phyloP scores from a whole-genome alignment of 331 rosid genomes.

The Telfairia occidentalis region DNA sequence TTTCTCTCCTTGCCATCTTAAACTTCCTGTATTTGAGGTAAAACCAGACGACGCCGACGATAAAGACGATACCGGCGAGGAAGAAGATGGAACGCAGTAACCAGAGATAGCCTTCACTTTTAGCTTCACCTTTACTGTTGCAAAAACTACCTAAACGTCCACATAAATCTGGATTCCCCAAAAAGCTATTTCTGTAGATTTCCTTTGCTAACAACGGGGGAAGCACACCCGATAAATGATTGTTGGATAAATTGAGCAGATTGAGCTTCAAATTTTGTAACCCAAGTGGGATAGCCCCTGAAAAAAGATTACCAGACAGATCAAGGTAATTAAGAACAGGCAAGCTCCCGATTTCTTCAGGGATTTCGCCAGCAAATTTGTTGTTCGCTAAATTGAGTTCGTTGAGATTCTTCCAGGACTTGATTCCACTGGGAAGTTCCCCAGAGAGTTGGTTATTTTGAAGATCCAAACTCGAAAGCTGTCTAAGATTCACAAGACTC shows the following conservation, averaged over 20 bases:
- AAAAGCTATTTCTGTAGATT: conserved; percentile 41
- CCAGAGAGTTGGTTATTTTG: conserved; percentile 52
- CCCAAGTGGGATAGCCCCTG: conserved; percentile 53
- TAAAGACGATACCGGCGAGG: conserved; percentile 28
- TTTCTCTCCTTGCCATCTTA: conserved; percentile 37
- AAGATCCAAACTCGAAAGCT: conserved; percentile 70
- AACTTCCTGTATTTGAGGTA: conserved; percentile 47
- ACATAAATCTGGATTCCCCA: conserved; percentile 68
- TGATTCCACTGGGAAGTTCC: conserved; percentile 59
- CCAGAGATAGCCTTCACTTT: conserved; percentile 10
- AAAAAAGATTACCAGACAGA: conserved; percentile 61
- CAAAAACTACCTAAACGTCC: conserved; percentile 28
- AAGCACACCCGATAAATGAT: conserved; percentile 73
- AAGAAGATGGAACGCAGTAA: conserved; percentile 2
- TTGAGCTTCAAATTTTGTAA: conserved; percentile 62
- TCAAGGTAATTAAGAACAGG: conserved; percentile 71
- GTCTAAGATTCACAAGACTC: conserved; percentile 57
- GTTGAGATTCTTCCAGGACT: conserved; percentile 67
- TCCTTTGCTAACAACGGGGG: conserved; percentile 48
- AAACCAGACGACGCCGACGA: conserved; percentile 40
- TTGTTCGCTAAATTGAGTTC: conserved; percentile 55
- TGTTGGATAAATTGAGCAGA: conserved; percentile 65
- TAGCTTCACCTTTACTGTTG: background rate
- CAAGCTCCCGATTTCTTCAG: conserved; percentile 49
- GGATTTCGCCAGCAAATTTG: conserved; percentile 54